These are phyloP conservation scores for Blepharisma stoltei DNA, from an alignment of 73 alveolate species.

Conservation along the genomic window DNA sequence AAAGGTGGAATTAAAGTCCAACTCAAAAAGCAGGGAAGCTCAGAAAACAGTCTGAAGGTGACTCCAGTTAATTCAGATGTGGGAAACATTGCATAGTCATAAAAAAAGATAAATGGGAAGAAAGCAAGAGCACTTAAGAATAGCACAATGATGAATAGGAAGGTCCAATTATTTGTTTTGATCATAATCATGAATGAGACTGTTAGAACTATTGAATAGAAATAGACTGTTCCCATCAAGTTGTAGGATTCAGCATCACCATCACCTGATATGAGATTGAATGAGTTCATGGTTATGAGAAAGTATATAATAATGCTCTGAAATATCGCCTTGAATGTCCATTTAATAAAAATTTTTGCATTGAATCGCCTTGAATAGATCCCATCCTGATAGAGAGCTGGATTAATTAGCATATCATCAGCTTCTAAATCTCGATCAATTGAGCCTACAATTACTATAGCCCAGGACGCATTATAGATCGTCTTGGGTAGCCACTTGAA, in stretches of 20 bases:
- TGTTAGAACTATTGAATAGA: neutral
- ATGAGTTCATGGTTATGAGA: neutral
- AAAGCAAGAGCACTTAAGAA: neutral
- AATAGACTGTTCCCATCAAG: neutral
- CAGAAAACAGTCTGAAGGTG: neutral
- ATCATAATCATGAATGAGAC: neutral
- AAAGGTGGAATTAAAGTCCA: neutral
- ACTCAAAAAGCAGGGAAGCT: neutral
- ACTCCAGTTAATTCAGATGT: conserved; percentile 1
- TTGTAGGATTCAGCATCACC: conserved; percentile 4
- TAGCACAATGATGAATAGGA: neutral
- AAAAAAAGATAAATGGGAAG: neutral
- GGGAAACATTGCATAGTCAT: neutral
- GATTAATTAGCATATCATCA: neutral
- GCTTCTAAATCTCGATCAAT: conserved; percentile 44
- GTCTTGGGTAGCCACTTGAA: too few species aligned
- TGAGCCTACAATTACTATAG: conserved; percentile 78
- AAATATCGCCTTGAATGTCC: conserved; percentile 6
- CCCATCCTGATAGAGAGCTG: conserved; percentile 23
- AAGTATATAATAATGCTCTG: conserved; percentile 16
- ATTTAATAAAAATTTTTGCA: conserved; percentile 26
- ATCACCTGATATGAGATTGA: neutral
- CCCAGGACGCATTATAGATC: too few species aligned
- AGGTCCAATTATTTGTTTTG: neutral
- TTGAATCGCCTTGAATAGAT: conserved; percentile 28